Evolutionary conservation across 306 rosid genomes (phyloP), one percentile per base, ranked within the genome.

Genomic region (Morella rubra): DNA sequence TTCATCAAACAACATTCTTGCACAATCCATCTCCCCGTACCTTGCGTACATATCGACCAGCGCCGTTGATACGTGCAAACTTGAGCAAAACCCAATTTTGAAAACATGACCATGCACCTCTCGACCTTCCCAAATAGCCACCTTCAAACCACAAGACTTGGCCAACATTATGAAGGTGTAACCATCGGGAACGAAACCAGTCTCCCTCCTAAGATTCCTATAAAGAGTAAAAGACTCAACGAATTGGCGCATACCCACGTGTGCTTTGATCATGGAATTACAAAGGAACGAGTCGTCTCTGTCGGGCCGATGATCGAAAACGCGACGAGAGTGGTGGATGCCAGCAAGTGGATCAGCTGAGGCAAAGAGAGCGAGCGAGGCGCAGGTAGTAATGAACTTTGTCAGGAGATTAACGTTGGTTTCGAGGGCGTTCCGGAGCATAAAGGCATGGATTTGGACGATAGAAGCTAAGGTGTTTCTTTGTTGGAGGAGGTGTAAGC

Each of bases 361-460:
- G 72, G 66, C 55, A 5, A 41, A 20, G 10, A 55, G 53, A 12
- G 85, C 71, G 47, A 83, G 51, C 68, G 90, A 81, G 20, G 86
- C 58, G 76, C 75, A 84, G 76, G 86, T 49, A 7, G 90, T 22
- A 74, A 92, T 87, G 84, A 90, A 87, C 24, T 89, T 85, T 44
- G 97, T 58, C 61, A 90, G 87, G 75, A 87, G 96, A 72, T 87
- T 88, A 80, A 81, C 70, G 24, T 92, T 92, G 69, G 71, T 55
- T 15, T 85, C 75, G 46, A 90, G 89, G 18, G 91, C 81, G 74
- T 88, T 82, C 41, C 79, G 80, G 60, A 90, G 89, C 73, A 90
- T 88, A 71, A 85, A 92, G 16, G 90, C 89, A 20, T 92, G 93
- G 74, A 92, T 80, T 84, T 87, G 89, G 77, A 87, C 85, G 32